Evolutionary conservation across 140 eudicot species (phyloP).

Genomic region (Cichorium intybus): DNA sequence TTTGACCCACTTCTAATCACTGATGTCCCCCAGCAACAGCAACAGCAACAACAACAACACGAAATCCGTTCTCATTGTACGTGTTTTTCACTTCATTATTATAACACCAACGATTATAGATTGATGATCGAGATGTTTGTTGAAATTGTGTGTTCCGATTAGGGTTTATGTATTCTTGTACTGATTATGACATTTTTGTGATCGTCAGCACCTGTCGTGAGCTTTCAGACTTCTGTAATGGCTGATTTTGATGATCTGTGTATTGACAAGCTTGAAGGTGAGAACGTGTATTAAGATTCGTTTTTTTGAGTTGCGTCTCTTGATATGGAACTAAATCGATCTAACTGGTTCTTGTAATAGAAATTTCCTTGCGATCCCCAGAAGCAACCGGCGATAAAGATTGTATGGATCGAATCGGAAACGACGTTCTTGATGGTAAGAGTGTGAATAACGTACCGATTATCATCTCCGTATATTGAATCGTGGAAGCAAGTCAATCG

Average conservation of each 20-base stretch:
- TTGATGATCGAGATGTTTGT: not conserved
- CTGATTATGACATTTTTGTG: slow-evolving; percentile 2
- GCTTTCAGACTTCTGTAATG: slow-evolving; percentile 41
- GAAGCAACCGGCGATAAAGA: slow-evolving; percentile 31
- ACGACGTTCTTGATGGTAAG: slow-evolving; percentile 42
- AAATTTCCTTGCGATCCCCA: slow-evolving; percentile 1
- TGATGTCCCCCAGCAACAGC: slow-evolving; percentile 58
- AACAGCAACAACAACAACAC: slow-evolving; percentile 8
- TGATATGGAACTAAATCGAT: not conserved
- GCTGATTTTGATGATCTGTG: slow-evolving; percentile 29
- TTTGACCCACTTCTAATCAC: slow-evolving; percentile 88
- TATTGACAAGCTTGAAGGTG: slow-evolving; percentile 45
- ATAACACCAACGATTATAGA: not conserved
- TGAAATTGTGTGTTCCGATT: not conserved
- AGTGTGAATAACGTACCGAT: slow-evolving; percentile 3
- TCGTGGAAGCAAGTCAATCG: not conserved
- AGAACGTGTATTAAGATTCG: slow-evolving; percentile 6
- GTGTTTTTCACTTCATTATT: not conserved
- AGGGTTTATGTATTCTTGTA: slow-evolving; percentile 10
- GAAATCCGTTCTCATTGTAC: slow-evolving; percentile 33
- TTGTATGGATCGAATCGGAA: slow-evolving; percentile 33
- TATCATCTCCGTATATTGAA: not conserved
- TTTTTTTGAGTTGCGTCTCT: slow-evolving; percentile 4
- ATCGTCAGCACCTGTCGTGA: slow-evolving; percentile 26
- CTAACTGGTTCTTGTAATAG: not conserved